A percentile compares a stretch with the other conserved stretches of the same genome.
phyloP scores from a whole-genome alignment of 78 protist species.

The Chrysochromulina parva region DNA sequence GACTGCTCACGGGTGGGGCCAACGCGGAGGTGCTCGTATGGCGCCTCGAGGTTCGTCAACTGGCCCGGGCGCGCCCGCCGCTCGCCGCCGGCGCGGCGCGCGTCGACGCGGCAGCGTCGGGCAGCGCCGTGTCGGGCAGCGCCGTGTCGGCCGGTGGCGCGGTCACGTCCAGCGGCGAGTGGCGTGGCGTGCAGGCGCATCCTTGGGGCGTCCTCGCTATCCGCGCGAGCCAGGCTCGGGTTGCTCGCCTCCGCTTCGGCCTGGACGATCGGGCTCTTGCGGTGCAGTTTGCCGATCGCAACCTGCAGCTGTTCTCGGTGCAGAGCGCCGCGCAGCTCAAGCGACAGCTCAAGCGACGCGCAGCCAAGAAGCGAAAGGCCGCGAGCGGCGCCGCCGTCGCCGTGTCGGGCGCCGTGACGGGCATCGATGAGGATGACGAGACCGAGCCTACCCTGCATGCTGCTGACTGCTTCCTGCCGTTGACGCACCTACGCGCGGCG shows the following conservation, averaged over 20 bases:
- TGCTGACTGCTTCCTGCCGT: background rate
- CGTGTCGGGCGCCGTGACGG: background rate
- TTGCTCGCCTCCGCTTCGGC: background rate
- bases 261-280: background rate
- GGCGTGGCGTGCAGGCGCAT: too few species aligned
- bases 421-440: background rate
- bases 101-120: background rate
- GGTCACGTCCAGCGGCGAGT: background rate
- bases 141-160: background rate
- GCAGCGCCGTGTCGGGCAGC: background rate
- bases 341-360: background rate
- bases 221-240: background rate
- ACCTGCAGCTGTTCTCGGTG: background rate
- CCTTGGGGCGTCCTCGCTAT: too few species aligned
- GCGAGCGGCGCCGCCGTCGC: background rate
- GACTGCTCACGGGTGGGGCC: slow-evolving; percentile 53
- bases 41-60: background rate
- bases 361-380: background rate
- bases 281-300: background rate
- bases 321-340: background rate
- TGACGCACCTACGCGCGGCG: background rate
- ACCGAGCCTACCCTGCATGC: too few species aligned
- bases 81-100: background rate
- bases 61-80: background rate
- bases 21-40: background rate